Conservation (phyloP, 176 grass and related monocot genomes). For the Zea luxurians region DNA sequence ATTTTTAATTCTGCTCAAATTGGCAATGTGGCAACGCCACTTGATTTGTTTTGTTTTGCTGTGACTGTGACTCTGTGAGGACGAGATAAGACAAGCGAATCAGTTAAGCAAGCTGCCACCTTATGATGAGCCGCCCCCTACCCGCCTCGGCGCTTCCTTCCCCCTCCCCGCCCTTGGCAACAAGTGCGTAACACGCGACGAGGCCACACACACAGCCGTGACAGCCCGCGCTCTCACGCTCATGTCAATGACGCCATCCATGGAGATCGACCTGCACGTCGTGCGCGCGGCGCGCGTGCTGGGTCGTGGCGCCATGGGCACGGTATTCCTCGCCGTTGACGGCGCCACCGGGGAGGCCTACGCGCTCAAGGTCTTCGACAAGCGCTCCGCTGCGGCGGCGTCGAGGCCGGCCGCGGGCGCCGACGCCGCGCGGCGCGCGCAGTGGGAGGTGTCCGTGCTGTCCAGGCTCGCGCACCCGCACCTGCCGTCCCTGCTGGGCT, state of each 20-base stretch:
- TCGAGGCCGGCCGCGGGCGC: background rate
- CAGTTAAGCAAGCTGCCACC: conserved; percentile 31
- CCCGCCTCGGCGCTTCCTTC: background rate
- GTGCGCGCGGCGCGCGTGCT: conserved; percentile 74
- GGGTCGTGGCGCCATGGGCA: conserved; percentile 91
- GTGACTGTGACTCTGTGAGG: background rate
- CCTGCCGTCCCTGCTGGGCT: conserved; percentile 70
- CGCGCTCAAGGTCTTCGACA: conserved; percentile 97
- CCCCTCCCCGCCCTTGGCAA: conserved; percentile 1
- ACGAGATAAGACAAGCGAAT: conserved; percentile 18
- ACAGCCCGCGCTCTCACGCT: background rate
- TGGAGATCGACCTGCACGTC: conserved; percentile 84
- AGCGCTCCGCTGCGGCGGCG: conserved; percentile 41
- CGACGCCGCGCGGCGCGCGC: conserved; percentile 61
- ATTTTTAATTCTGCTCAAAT: background rate
- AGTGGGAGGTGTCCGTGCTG: conserved; percentile 82
- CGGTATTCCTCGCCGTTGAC: conserved; percentile 75
- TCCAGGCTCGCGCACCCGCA: conserved; percentile 70
- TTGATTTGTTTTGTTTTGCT: conserved; percentile 26
- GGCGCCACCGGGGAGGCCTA: conserved; percentile 22
- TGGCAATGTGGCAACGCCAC: conserved; percentile 11
- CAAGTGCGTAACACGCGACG: background rate
- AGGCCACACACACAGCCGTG: background rate
- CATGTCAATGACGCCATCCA: conserved; percentile 17
- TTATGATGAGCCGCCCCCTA: conserved; percentile 34